A percentile compares a stretch with the other conserved stretches of the same genome.
These are phyloP conservation scores for Cerrena zonata DNA, from an alignment of 1,284 basidiomycete genomes.

Conservation along the genomic window DNA sequence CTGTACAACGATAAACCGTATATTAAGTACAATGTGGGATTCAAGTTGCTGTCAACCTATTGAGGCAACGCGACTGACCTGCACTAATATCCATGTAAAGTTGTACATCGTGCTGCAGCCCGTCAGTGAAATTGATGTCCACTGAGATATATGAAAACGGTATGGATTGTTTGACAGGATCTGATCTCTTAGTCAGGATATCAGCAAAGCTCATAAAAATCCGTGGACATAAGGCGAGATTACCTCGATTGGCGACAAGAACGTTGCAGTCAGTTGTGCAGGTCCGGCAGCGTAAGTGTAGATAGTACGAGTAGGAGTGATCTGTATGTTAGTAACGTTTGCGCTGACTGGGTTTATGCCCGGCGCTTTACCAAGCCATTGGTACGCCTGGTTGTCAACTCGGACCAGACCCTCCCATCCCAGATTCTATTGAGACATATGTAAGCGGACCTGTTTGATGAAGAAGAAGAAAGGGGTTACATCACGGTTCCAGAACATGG, in stretches of 20 bases:
- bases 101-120: constrained; percentile 25
- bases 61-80: constrained; percentile 19
- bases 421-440: constrained; percentile 4
- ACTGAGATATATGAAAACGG: constrained; percentile 30
- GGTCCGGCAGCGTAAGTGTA: constrained; percentile 17
- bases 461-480: too few relatives aligned
- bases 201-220: too few relatives aligned
- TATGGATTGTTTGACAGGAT: constrained; percentile 29
- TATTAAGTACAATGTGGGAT: too few relatives aligned
- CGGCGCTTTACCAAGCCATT: constrained; percentile 15
- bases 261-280: constrained; percentile 17
- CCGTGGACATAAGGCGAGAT: too few relatives aligned
- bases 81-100: constrained; percentile 33
- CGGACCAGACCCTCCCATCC: constrained; percentile 19
- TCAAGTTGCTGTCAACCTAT: too few relatives aligned
- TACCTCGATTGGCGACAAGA: constrained; percentile 20
- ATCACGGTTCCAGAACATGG: constrained; percentile 12
- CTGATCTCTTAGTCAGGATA: too few relatives aligned
- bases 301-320: constrained; percentile 16
- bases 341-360: not conserved
- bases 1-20: constrained; percentile 6
- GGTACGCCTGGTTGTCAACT: constrained; percentile 17
- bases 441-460: not conserved
- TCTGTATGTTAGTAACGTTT: constrained; percentile 11
- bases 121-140: constrained; percentile 26